Percentiles rank a stretch among this genome's conserved stretches.
Conservation (phyloP, 1,139 yeast species). For the Debaryomycetaceae sp. region DNA sequence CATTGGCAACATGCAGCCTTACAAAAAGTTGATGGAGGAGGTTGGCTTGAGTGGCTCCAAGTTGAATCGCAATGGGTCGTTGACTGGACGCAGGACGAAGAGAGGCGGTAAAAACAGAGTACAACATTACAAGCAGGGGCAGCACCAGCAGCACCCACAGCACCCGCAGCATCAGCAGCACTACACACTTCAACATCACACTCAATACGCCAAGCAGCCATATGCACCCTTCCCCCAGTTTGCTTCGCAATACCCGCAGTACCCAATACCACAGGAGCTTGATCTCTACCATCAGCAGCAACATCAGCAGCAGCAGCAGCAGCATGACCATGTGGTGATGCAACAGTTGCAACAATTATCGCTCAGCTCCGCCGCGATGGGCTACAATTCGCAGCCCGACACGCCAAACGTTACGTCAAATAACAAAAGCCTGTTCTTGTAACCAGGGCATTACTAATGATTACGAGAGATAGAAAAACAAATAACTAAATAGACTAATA, state of each 20-base stretch:
- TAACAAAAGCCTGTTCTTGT: constrained; percentile 19
- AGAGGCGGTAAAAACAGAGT: constrained; percentile 16
- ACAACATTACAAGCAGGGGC: constrained; percentile 12
- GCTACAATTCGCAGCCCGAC: constrained; percentile 45
- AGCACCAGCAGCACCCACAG: constrained; percentile 12
- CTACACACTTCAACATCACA: constrained; percentile 13
- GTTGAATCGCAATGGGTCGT: constrained; percentile 26
- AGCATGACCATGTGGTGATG: constrained; percentile 37
- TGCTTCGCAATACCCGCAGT: neutral
- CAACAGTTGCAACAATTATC: constrained; percentile 48
- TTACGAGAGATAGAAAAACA: constrained; percentile 1
- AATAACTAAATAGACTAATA: neutral
- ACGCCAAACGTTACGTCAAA: constrained; percentile 26
- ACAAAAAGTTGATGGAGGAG: constrained; percentile 87
- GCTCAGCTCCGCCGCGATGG: constrained; percentile 46
- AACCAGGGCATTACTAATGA: constrained; percentile 5
- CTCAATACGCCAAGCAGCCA: constrained; percentile 8
- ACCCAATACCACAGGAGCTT: constrained; percentile 5
- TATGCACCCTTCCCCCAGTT: constrained; percentile 9
- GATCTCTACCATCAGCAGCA: constrained; percentile 12
- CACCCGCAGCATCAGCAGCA: constrained; percentile 12
- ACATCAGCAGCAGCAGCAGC: constrained; percentile 13
- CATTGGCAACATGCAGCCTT: constrained; percentile 59
- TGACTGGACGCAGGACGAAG: constrained; percentile 18
- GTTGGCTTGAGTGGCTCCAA: constrained; percentile 62